Evolutionary conservation across 1,284 basidiomycete species (phyloP).

Genomic region (Pisolithus thermaeus): DNA sequence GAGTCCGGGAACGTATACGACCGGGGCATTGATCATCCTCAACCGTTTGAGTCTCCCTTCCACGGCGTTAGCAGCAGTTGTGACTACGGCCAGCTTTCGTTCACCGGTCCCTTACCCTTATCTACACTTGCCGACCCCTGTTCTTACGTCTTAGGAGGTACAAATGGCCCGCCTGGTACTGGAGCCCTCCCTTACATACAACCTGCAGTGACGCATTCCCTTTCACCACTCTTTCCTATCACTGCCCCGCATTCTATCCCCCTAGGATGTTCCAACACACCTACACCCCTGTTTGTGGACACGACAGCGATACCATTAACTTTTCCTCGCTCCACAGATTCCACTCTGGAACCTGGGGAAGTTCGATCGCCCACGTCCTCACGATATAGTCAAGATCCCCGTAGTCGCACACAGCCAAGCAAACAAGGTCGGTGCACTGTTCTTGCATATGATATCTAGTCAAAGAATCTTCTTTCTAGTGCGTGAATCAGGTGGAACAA

Average conservation of each 20-base stretch:
- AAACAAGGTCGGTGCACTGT: slow-evolving; percentile 10
- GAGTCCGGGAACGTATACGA: neutral
- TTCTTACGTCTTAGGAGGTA: neutral
- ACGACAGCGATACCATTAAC: neutral
- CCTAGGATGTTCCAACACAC: slow-evolving; percentile 2
- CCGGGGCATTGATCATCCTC: neutral
- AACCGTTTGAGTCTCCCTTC: neutral
- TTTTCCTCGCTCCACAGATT: neutral
- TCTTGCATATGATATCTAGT: neutral
- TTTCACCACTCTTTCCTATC: neutral
- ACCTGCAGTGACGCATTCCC: neutral
- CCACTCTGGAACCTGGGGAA: slow-evolving; percentile 22
- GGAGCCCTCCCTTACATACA: neutral
- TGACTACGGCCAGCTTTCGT: neutral
- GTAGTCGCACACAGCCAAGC: slow-evolving; percentile 4
- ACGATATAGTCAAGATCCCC: slow-evolving; percentile 15
- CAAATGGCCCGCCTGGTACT: no score
- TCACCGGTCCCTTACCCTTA: neutral
- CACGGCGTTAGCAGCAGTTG: neutral
- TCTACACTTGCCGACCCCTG: neutral
- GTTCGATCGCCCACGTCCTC: slow-evolving; percentile 25
- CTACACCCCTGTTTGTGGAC: neutral
- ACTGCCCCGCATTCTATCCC: neutral
- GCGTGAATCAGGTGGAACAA: neutral
- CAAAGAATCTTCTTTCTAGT: neutral